Evolutionary conservation across 192 early-diverging fungal species (phyloP), one percentile per base, ranked within the genome.

Genomic region (Glomus cerebriforme): DNA sequence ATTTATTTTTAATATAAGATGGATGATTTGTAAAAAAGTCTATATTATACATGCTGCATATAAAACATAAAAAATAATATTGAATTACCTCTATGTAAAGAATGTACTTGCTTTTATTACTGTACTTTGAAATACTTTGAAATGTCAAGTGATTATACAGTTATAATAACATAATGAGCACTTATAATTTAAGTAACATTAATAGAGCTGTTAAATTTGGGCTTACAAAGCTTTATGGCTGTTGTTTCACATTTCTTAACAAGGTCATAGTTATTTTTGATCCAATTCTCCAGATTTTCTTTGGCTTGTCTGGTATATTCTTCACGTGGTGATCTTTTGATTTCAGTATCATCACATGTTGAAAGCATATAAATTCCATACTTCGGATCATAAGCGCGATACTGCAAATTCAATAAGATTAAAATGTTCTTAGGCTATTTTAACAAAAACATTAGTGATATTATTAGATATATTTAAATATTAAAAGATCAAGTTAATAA

Each of bases 331-430:
- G 31, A 60, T 3, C 19, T 29, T 60, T 59, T 75, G n/a, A 80
- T 22, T 37, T 80, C 82, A 15, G 58, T 78, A 22, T 84, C 81
- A 27, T 80, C 82, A 15, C 73, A 59, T 34, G 76, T 59, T 31
- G 75, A 73, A 19, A 84, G 31, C 31, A 64, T 45, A 19, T 66
- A 66, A 31, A 84, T 80, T 27, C 64, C 70, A 22, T 77, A 81
- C 15, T 83, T 82, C 4, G 32, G 1, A 66, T 84, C 83, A 78
- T 83, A 78, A 6, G 35, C 29, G 27, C 49, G 34, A 64, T 68
- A 83, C 22, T 58, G 67, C 24, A 84, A 49, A 59, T 84, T 84
- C 13, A 58, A 54, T 15, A 82, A 49, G 0, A 73, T 74, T 6
- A 84, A 19, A 24, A 82, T 43, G 32, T 80, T 59, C 26, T 58